phyloP scores from a whole-genome alignment of 345 rosid species.

The Stellera chamaejasme region DNA sequence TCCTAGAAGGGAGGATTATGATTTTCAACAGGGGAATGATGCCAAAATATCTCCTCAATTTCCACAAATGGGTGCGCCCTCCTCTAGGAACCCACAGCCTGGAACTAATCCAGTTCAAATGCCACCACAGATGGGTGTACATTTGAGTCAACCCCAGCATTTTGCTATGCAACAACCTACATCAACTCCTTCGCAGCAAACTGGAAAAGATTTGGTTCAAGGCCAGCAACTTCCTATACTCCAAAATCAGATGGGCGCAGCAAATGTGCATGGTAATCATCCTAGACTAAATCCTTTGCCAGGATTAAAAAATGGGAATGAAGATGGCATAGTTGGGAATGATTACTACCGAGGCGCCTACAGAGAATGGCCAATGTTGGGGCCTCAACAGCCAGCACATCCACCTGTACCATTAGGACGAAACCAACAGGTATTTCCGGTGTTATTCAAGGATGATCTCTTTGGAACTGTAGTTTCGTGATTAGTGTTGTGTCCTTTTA shows the following conservation, averaged over 20 bases:
- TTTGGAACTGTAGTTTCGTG: neutral
- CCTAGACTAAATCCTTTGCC: constrained; percentile 34
- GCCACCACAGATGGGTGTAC: constrained; percentile 39
- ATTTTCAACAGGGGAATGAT: constrained; percentile 47
- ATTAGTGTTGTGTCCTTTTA: neutral
- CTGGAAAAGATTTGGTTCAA: constrained; percentile 41
- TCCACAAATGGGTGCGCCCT: constrained; percentile 37
- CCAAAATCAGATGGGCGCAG: constrained; percentile 46
- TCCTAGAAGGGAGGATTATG: constrained; percentile 49
- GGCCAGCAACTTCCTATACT: constrained; percentile 52
- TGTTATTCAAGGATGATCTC: neutral
- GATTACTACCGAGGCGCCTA: constrained; percentile 38
- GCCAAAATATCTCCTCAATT: constrained; percentile 53
- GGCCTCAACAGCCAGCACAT: constrained; percentile 49
- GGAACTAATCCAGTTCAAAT: constrained; percentile 37
- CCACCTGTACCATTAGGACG: constrained; percentile 48
- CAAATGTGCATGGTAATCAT: constrained; percentile 43
- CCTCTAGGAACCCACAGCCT: constrained; percentile 44
- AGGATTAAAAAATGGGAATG: constrained; percentile 39
- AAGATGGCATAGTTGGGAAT: constrained; percentile 50
- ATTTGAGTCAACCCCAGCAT: constrained; percentile 45
- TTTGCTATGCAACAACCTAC: constrained; percentile 42
- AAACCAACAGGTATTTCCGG: constrained; percentile 29
- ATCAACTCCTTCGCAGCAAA: constrained; percentile 42
- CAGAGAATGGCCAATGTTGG: constrained; percentile 50